Evolutionary conservation across 2,329 filamentous ascomycete genomes (phyloP).

Genomic region (Ophiocordyceps camponoti-saundersi): DNA sequence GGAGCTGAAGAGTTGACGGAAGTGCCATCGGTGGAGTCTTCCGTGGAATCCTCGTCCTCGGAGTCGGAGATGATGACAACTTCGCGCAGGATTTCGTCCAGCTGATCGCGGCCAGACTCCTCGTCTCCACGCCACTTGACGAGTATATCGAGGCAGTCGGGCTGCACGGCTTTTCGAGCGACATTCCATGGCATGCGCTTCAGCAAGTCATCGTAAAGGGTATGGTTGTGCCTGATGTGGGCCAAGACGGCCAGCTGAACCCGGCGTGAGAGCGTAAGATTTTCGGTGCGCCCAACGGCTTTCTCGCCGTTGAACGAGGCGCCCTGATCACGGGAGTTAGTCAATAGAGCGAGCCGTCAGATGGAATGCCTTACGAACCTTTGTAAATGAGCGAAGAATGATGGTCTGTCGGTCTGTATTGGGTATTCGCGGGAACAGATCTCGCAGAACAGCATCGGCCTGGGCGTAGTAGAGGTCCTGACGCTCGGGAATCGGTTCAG

Average conservation of each 20-base stretch:
- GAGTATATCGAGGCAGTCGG: slow-evolving; percentile 44
- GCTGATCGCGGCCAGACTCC: slow-evolving; percentile 48
- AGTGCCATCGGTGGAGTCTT: slow-evolving; percentile 12
- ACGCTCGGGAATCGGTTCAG: slow-evolving; percentile 38
- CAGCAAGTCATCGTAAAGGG: slow-evolving; percentile 44
- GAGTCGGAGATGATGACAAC: slow-evolving; percentile 39
- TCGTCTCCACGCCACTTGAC: slow-evolving; percentile 59
- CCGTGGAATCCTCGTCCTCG: not conserved
- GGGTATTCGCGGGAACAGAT: slow-evolving; percentile 48
- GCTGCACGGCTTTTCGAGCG: slow-evolving; percentile 43
- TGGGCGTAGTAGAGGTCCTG: slow-evolving; percentile 45
- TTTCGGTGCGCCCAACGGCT: slow-evolving; percentile 38
- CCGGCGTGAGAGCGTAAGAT: slow-evolving; percentile 40
- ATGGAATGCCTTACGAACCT: slow-evolving; percentile 23
- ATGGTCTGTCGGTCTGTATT: slow-evolving; percentile 46
- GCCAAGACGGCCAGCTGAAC: slow-evolving; percentile 49
- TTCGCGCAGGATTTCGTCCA: slow-evolving; percentile 49
- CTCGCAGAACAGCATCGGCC: slow-evolving; percentile 43
- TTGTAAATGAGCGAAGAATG: slow-evolving; percentile 44
- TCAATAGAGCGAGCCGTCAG: not conserved
- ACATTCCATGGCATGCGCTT: slow-evolving; percentile 14
- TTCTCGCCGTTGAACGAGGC: slow-evolving; percentile 31
- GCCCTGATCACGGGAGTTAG: slow-evolving; percentile 18
- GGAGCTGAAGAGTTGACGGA: slow-evolving; percentile 8
- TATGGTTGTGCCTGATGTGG: slow-evolving; percentile 50